Conservation (phyloP, 768 basidiomycete genomes). For the Amanita rimosa region DNA sequence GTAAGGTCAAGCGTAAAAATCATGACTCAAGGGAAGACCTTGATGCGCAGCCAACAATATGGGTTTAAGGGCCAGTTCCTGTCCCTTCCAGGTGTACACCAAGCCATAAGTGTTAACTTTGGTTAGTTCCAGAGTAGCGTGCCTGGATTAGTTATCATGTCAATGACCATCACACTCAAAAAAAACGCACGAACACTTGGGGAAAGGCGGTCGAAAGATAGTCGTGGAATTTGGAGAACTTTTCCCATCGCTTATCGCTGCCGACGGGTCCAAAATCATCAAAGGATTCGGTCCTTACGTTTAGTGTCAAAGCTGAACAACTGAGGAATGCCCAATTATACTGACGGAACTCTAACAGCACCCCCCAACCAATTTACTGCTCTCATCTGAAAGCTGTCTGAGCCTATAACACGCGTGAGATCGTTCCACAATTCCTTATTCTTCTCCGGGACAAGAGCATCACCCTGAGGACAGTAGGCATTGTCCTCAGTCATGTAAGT, state of each 20-base stretch:
- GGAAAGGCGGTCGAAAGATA: constrained; percentile 46
- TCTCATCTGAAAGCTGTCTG: constrained; percentile 16
- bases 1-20: neutral
- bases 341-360: constrained; percentile 21
- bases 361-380: constrained; percentile 21
- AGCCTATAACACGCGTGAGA: constrained; percentile 8
- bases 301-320: neutral
- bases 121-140: constrained; percentile 45
- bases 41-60: constrained; percentile 60
- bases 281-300: constrained; percentile 40
- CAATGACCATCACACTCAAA: neutral
- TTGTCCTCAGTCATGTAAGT: neutral
- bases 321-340: neutral
- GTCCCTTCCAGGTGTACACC: constrained; percentile 64
- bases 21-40: constrained; percentile 22
- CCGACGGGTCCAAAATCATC: constrained; percentile 37
- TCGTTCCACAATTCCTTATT: constrained; percentile 15
- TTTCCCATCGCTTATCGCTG: constrained; percentile 43
- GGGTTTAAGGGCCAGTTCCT: constrained; percentile 52
- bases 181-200: constrained; percentile 36
- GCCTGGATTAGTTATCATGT: constrained; percentile 23
- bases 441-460: constrained; percentile 17
- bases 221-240: constrained; percentile 40
- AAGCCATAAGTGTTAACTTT: constrained; percentile 72
- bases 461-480: constrained; percentile 9